These are phyloP conservation scores for Venturia carpophila DNA, from an alignment of 2,329 filamentous ascomycete species.

Conservation along the genomic window DNA sequence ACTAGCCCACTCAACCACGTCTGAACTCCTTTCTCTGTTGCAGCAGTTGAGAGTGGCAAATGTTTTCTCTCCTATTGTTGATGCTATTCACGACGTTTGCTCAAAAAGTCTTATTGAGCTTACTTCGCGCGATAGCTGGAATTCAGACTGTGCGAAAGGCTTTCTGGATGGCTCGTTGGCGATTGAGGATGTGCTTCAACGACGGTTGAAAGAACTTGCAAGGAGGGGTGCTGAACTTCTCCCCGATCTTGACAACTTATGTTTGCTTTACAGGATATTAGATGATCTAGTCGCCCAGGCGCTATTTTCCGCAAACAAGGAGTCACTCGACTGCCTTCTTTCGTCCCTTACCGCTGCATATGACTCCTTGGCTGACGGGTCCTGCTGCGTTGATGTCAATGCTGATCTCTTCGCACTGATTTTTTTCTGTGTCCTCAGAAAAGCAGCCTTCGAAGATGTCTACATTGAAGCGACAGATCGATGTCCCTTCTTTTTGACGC, in stretches of 20 bases:
- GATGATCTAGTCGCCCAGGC: neutral
- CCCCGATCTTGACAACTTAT: neutral
- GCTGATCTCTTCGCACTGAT: constrained; percentile 15
- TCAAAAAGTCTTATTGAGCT: neutral
- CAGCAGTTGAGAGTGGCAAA: constrained; percentile 10
- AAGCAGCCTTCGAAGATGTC: constrained; percentile 14
- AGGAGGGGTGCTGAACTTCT: neutral
- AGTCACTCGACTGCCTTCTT: constrained; percentile 9
- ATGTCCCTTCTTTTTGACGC: constrained; percentile 10
- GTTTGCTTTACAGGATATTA: neutral
- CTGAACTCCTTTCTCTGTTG: constrained; percentile 11
- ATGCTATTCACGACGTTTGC: neutral
- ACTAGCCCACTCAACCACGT: constrained; percentile 2
- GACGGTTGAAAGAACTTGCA: constrained; percentile 1
- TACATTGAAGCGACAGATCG: constrained; percentile 14
- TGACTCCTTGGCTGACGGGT: neutral
- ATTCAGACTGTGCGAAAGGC: neutral
- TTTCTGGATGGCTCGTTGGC: constrained; percentile 7
- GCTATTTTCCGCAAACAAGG: neutral
- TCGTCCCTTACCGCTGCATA: constrained; percentile 2
- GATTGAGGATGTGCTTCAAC: constrained; percentile 1
- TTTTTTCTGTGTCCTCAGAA: constrained; percentile 12
- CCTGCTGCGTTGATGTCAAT: neutral
- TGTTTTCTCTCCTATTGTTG: neutral
- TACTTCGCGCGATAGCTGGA: constrained; percentile 8